A percentile compares a stretch with the other conserved stretches of the same genome.
Evolutionary conservation across 768 basidiomycete genomes (phyloP).

Genomic region (Stropharia rugosoannulata): DNA sequence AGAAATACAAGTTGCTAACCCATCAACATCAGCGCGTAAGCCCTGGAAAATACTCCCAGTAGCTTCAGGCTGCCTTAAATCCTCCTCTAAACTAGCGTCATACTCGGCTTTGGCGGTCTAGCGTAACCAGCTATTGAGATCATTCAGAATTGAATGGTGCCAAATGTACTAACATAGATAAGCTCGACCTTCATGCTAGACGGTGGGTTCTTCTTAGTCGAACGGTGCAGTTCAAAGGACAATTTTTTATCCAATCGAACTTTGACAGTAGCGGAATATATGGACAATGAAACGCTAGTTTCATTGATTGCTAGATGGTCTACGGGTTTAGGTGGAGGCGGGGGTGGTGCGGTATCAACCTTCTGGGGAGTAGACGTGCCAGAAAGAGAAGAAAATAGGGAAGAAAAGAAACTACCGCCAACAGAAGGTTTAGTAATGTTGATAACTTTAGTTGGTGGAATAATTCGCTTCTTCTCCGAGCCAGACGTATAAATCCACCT

Average conservation of each 20-base stretch:
- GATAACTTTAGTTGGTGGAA: constrained; percentile 19
- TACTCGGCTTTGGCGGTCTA: constrained; percentile 84
- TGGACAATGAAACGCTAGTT: constrained; percentile 57
- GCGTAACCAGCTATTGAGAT: background rate
- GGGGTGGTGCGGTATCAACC: constrained; percentile 31
- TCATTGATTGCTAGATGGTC: constrained; percentile 42
- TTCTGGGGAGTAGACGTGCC: constrained; percentile 35
- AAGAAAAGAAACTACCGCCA: constrained; percentile 47
- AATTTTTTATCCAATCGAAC: constrained; percentile 67
- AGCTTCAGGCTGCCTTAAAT: constrained; percentile 52
- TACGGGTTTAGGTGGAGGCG: constrained; percentile 28
- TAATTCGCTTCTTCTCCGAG: constrained; percentile 49
- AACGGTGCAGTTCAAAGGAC: constrained; percentile 73
- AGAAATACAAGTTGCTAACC: constrained; percentile 40
- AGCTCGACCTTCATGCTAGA: constrained; percentile 71
- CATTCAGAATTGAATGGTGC: background rate
- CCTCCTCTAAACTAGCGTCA: constrained; percentile 70
- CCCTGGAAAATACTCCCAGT: constrained; percentile 87
- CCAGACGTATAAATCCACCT: constrained; percentile 72
- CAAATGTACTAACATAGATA: constrained; percentile 64
- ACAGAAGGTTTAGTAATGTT: constrained; percentile 31
- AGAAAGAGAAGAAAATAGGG: constrained; percentile 39
- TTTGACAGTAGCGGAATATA: constrained; percentile 66
- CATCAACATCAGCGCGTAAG: constrained; percentile 81
- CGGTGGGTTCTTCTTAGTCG: constrained; percentile 95